Evolutionary conservation across 441 rosid genomes (phyloP).

Genomic region (Pelargonium myrrhifolium): DNA sequence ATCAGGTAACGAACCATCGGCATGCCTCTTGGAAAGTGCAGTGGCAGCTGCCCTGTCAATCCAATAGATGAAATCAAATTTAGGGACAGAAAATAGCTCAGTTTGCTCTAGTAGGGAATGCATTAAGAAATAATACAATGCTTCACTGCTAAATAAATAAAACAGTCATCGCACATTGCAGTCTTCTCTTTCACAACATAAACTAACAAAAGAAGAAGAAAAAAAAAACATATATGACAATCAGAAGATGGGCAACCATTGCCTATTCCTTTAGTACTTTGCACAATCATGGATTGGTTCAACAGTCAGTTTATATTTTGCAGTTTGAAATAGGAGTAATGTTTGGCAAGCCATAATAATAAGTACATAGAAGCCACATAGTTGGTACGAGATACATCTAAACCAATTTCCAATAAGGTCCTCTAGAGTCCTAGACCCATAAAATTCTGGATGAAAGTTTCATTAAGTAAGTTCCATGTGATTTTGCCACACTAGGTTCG

Average conservation of each 20-base stretch:
- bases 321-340: background rate
- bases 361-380: background rate
- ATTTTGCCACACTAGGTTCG: background rate
- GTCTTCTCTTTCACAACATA: background rate
- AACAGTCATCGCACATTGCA: background rate
- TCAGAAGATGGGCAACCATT: background rate
- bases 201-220: background rate
- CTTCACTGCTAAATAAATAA: background rate
- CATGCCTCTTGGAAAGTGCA: slow-evolving; percentile 66
- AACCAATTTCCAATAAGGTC: background rate
- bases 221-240: background rate
- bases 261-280: background rate
- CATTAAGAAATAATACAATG: background rate
- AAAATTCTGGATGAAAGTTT: background rate
- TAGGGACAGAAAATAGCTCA: background rate
- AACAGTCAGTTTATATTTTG: background rate
- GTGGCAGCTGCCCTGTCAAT: slow-evolving; percentile 63
- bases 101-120: background rate
- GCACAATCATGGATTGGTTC: background rate
- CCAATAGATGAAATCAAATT: slow-evolving; percentile 13
- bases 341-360: background rate
- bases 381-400: background rate
- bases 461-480: too few relatives aligned
- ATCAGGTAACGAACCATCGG: slow-evolving; percentile 62
- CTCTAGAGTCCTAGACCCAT: background rate